Evolutionary conservation across 208 protist genomes (phyloP).

Genomic region (Crithidia acanthocephali): DNA sequence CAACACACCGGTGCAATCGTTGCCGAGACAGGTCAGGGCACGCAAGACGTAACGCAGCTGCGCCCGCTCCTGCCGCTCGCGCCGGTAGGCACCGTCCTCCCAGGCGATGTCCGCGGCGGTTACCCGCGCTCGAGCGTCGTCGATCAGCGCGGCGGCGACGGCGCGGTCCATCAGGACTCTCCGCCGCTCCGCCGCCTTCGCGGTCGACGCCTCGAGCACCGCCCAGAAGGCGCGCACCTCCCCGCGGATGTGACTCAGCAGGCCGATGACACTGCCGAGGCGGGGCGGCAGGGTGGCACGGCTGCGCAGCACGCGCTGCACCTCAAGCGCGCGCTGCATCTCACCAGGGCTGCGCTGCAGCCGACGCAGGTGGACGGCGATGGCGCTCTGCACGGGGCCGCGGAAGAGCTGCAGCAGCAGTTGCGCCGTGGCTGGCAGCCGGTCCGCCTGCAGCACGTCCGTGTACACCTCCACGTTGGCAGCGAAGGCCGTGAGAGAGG

Average conservation of each 20-base stretch:
- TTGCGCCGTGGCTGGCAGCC: conserved; percentile 29
- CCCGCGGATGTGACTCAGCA: conserved; percentile 20
- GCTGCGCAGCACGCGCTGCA: conserved; percentile 16
- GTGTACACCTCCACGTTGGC: conserved; percentile 28
- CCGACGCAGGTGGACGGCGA: conserved; percentile 22
- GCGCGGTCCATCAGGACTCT: background rate
- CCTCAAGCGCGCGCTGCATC: conserved; percentile 13
- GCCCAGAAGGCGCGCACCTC: conserved; percentile 16
- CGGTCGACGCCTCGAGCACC: conserved; percentile 12
- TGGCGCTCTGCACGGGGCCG: conserved; percentile 23
- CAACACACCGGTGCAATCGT: conserved; percentile 22
- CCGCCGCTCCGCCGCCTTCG: conserved; percentile 10
- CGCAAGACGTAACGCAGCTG: conserved; percentile 27
- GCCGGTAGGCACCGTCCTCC: conserved; percentile 16
- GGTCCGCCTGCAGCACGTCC: conserved; percentile 21
- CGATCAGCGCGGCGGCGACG: background rate
- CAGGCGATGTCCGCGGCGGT: background rate
- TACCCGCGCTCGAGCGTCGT: background rate
- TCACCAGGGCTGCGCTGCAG: conserved; percentile 20
- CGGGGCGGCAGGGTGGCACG: conserved; percentile 14
- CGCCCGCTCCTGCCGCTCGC: conserved; percentile 14
- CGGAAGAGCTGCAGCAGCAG: conserved; percentile 36
- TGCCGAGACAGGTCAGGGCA: conserved; percentile 26
- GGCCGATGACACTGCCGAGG: conserved; percentile 23
- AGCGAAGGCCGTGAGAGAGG: conserved; percentile 32